Evolutionary conservation across 148 eudicot genomes (phyloP), one percentile per base, ranked within the genome.

Genomic region (Beta vulgaris): DNA sequence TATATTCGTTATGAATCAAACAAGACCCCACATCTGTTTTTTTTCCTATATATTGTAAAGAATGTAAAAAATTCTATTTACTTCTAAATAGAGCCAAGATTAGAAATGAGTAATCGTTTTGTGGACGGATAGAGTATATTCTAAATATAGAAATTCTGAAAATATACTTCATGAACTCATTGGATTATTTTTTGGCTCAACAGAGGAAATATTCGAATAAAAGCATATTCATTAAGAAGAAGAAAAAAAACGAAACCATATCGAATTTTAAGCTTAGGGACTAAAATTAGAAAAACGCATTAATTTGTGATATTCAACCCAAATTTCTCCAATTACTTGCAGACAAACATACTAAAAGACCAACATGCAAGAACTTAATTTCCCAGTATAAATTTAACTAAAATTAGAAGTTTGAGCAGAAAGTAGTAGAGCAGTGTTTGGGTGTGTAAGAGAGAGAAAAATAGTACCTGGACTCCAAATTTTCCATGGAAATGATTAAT

Each of bases 391-490:
- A 25, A 4, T 15, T n/a, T n/a, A n/a, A n/a, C n/a, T n/a, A n/a
- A n/a, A n/a, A n/a, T n/a, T n/a, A n/a, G n/a, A 25, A 72, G 14
- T 35, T 25, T 23, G 37, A 23, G 32, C 39, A 35, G 42, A 14
- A 36, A 58, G 34, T n/a, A n/a, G n/a, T n/a, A n/a, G n/a, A n/a
- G n/a, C n/a, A n/a, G n/a, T n/a, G n/a, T n/a, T n/a, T n/a, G n/a
- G n/a, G n/a, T n/a, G n/a, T n/a, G n/a, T n/a, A 32, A 44, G 44
- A 46, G 49, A 58, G 23, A 73, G 35, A 63, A 42, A 25, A 39
- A 15, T 0, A 64, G 23, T 57, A 76, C 79, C 79, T 31, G 42
- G 57, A 42, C 7, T 76, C 73, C 43, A 76, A 58, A 32, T 46
- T 68, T 44, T 68, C 79, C 79, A 76, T 76, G 32, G 59, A 68